Conservation (phyloP, 129 eudicot species). For the Flaveria ramosissima region DNA sequence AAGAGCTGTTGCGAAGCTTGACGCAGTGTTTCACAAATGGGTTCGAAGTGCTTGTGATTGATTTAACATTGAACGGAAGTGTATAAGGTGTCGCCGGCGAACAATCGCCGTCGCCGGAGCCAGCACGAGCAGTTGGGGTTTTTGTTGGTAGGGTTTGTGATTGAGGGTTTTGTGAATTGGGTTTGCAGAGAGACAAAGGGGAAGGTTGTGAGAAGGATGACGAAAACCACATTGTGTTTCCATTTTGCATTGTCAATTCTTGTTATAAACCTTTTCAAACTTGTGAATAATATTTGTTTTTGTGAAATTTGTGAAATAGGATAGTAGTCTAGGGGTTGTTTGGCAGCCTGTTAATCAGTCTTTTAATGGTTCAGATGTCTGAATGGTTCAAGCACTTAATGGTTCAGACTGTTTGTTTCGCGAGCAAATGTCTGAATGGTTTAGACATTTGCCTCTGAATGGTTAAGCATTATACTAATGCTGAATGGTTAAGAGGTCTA, state of each 20-base stretch:
- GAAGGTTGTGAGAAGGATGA: constrained; percentile 28
- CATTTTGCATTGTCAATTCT: neutral
- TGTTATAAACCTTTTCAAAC: neutral
- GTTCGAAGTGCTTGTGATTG: constrained; percentile 85
- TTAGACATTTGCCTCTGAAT: too few species aligned
- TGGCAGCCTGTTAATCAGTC: too few species aligned
- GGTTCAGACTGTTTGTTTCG: too few species aligned
- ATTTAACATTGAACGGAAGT: constrained; percentile 44
- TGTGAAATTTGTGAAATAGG: too few species aligned
- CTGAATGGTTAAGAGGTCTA: too few species aligned
- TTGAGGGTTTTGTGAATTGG: neutral
- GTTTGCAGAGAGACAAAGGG: constrained; percentile 17
- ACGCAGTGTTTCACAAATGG: constrained; percentile 95
- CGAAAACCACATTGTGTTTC: constrained; percentile 18
- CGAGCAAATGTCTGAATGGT: too few species aligned
- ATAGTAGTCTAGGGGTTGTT: too few species aligned
- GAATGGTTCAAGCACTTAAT: too few species aligned
- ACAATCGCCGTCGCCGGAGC: constrained; percentile 9
- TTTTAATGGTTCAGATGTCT: too few species aligned
- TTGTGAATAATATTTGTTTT: too few species aligned
- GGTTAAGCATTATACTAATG: too few species aligned
- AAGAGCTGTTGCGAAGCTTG: constrained; percentile 83
- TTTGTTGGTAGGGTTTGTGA: neutral
- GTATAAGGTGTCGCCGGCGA: constrained; percentile 20
- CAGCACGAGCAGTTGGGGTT: constrained; percentile 21